Percentiles rank a stretch among this genome's conserved stretches.
Conservation (phyloP, 371 early-diverging fungal genomes). For the Mucor circinelloides region DNA sequence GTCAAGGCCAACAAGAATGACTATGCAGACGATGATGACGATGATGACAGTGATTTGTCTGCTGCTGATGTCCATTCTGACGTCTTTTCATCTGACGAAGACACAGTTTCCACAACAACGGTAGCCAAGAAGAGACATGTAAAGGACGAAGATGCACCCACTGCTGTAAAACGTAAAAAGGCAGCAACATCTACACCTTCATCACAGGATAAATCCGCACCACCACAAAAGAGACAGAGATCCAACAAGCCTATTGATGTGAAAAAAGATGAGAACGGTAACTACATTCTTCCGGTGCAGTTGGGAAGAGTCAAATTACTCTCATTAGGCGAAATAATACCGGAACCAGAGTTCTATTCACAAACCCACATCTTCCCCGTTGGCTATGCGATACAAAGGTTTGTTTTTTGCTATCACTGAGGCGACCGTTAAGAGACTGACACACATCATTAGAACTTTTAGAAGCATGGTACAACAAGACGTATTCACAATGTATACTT, state of each 20-base stretch:
- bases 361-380: slow-evolving; percentile 18
- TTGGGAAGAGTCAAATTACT: slow-evolving; percentile 5
- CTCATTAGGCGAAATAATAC: slow-evolving; percentile 13
- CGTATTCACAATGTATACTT: slow-evolving; percentile 8
- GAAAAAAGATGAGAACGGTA: slow-evolving; percentile 8
- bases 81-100: background rate
- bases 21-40: slow-evolving; percentile 7
- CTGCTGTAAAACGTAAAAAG: slow-evolving; percentile 5
- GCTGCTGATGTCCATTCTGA: slow-evolving; percentile 2
- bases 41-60: slow-evolving; percentile 3
- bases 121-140: background rate
- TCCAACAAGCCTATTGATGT: background rate
- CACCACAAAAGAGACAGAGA: slow-evolving; percentile 8
- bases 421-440: background rate
- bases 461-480: slow-evolving; percentile 13
- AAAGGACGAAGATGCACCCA: background rate
- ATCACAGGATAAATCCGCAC: background rate
- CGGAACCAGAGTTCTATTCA: slow-evolving; percentile 8
- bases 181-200: background rate
- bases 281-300: slow-evolving; percentile 12
- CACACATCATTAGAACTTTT: background rate
- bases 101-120: background rate
- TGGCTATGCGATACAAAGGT: slow-evolving; percentile 12
- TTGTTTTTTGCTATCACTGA: background rate
- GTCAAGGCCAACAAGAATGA: slow-evolving; percentile 5